A percentile compares a stretch with the other conserved stretches of the same genome.
These are phyloP conservation scores for Chara braunii DNA, from an alignment of 139 green algal species.

Conservation along the genomic window DNA sequence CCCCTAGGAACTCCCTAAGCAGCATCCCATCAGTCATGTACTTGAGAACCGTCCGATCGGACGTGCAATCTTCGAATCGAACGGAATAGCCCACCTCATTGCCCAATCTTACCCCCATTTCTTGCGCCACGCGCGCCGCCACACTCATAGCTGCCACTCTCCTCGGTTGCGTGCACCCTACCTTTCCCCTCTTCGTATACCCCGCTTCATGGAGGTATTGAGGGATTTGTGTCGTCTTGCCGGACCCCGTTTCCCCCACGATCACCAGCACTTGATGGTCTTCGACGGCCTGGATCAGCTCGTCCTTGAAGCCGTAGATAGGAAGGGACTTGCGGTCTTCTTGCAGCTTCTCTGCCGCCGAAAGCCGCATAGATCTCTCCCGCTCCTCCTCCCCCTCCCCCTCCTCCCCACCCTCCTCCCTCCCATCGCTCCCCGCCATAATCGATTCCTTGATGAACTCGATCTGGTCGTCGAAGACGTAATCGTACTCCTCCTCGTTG, in stretches of 20 bases:
- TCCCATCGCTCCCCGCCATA: constrained; percentile 18
- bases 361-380: constrained; percentile 45
- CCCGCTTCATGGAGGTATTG: constrained; percentile 96
- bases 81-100: constrained; percentile 94
- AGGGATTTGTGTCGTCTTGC: constrained; percentile 89
- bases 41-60: constrained; percentile 90
- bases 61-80: constrained; percentile 97
- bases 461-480: constrained; percentile 92
- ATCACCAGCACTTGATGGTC: constrained; percentile 82
- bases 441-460: constrained; percentile 81
- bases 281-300: constrained; percentile 70
- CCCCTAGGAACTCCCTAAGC: constrained; percentile 89
- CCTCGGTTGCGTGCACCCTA: constrained; percentile 87
- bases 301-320: constrained; percentile 70
- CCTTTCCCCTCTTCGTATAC: constrained; percentile 74
- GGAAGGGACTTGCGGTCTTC: constrained; percentile 66
- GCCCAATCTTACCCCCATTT: constrained; percentile 88
- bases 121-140: constrained; percentile 79
- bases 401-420: neutral
- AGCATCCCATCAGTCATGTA: constrained; percentile 99
- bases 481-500: constrained; percentile 61
- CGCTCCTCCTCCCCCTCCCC: constrained; percentile 33
- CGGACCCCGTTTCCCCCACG: constrained; percentile 88
- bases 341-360: constrained; percentile 65
- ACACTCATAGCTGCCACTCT: constrained; percentile 94